Percentiles rank a stretch among this genome's conserved stretches.
These are phyloP conservation scores for Stylosanthes scabra DNA, from an alignment of 331 rosid species.

Conservation along the genomic window DNA sequence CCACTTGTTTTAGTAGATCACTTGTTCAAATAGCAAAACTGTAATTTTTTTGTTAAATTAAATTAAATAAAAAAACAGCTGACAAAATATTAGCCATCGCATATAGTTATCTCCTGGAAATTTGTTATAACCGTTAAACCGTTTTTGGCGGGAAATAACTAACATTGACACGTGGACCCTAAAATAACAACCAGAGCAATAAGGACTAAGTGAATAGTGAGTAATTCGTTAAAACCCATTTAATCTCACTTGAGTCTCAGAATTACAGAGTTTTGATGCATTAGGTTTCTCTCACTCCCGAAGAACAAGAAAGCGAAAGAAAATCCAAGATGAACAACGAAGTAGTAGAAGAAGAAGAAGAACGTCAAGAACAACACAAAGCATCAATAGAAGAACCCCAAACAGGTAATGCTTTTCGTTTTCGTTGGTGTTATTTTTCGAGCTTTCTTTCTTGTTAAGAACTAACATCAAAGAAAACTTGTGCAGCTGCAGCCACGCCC, in stretches of 20 bases:
- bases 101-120: no score
- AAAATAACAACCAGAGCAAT: no score
- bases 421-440: slow-evolving; percentile 6
- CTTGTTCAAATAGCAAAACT: no score
- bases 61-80: no score
- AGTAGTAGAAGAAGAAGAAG: not conserved
- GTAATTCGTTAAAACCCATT: slow-evolving; percentile 23
- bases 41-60: no score
- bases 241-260: not conserved
- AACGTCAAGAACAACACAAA: slow-evolving; percentile 41
- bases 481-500: slow-evolving; percentile 38
- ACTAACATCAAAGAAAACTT: not conserved
- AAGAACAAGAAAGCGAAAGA: slow-evolving; percentile 45
- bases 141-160: slow-evolving; percentile 22
- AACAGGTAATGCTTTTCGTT: slow-evolving; percentile 38
- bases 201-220: not conserved
- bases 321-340: slow-evolving; percentile 18
- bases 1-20: no score
- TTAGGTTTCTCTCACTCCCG: slow-evolving; percentile 31
- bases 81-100: no score
- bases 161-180: slow-evolving; percentile 23
- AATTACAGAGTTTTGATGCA: not conserved
- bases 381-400: slow-evolving; percentile 8
- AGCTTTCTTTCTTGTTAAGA: slow-evolving; percentile 11
- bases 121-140: not conserved